phyloP scores from a whole-genome alignment of 2,329 filamentous ascomycete genomes.

The Botryosphaeria dothidea region DNA sequence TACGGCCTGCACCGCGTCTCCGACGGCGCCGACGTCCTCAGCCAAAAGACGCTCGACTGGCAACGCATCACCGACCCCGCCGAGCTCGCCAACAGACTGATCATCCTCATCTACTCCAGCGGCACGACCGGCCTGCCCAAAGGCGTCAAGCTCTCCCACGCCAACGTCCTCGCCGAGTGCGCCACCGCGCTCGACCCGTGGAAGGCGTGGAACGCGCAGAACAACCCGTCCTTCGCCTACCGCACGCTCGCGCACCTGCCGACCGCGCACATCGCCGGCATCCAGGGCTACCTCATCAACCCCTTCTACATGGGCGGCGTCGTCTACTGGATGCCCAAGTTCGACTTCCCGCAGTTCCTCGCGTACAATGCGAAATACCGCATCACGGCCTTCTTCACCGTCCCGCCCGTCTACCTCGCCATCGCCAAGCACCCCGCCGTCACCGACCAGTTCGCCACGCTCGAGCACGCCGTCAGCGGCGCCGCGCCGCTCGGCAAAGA shows the following conservation, averaged over 20 bases:
- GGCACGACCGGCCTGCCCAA: conserved; percentile 48
- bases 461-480: conserved; percentile 53
- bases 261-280: conserved; percentile 49
- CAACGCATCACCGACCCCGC: conserved; percentile 52
- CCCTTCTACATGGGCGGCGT: conserved; percentile 42
- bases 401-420: conserved; percentile 62
- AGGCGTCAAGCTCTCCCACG: conserved; percentile 47
- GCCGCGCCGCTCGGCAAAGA: conserved; percentile 60
- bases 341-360: conserved; percentile 59
- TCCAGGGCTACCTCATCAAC: conserved; percentile 50
- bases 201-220: conserved; percentile 29
- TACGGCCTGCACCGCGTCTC: conserved; percentile 37
- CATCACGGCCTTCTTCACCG: conserved; percentile 59
- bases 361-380: conserved; percentile 51
- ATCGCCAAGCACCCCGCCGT: conserved; percentile 60
- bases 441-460: conserved; percentile 50
- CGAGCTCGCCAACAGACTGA: conserved; percentile 44
- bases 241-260: conserved; percentile 50
- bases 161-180: conserved; percentile 44
- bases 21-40: conserved; percentile 35
- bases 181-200: conserved; percentile 29
- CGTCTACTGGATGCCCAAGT: conserved; percentile 64
- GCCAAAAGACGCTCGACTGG: conserved; percentile 52
- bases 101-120: conserved; percentile 31
- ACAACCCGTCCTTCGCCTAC: conserved; percentile 35